phyloP scores from a whole-genome alignment of 495 filamentous ascomycete species.

The Trichocladium antarcticum region DNA sequence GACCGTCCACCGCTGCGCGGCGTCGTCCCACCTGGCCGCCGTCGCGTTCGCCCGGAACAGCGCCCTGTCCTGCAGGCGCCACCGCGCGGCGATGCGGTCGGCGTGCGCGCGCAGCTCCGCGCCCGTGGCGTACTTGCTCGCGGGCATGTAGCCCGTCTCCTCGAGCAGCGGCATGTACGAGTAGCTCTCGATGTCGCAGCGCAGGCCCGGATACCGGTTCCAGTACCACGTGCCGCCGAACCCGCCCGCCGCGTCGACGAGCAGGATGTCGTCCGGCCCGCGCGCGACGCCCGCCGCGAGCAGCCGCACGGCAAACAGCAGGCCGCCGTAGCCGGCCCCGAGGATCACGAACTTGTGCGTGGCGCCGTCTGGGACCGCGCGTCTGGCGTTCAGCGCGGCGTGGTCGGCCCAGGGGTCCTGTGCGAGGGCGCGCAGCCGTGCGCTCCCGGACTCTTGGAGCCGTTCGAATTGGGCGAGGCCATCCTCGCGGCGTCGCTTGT shows the following conservation, averaged over 20 bases:
- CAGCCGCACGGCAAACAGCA: slow-evolving; percentile 40
- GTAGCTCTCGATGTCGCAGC: slow-evolving; percentile 44
- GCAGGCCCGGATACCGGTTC: slow-evolving; percentile 44
- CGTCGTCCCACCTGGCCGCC: slow-evolving; percentile 36
- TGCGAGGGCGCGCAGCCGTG: slow-evolving; percentile 25
- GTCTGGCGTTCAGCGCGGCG: slow-evolving; percentile 27
- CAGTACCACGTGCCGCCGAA: slow-evolving; percentile 48
- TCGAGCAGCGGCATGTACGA: slow-evolving; percentile 48
- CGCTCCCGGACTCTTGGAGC: slow-evolving; percentile 21
- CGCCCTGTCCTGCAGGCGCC: slow-evolving; percentile 34
- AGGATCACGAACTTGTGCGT: slow-evolving; percentile 37
- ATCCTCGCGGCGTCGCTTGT: slow-evolving; percentile 37
- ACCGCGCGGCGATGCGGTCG: slow-evolving; percentile 32
- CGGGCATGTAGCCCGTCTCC: slow-evolving; percentile 48
- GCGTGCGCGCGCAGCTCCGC: slow-evolving; percentile 39
- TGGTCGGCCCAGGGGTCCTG: slow-evolving; percentile 41
- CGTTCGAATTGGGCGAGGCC: slow-evolving; percentile 34
- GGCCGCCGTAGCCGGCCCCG: slow-evolving; percentile 43
- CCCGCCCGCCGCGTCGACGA: slow-evolving; percentile 40
- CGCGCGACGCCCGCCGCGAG: slow-evolving; percentile 36
- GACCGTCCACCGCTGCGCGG: slow-evolving; percentile 32
- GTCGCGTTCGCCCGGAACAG: slow-evolving; percentile 37
- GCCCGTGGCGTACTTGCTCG: slow-evolving; percentile 34
- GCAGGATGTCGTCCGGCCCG: slow-evolving; percentile 34
- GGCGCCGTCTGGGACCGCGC: slow-evolving; percentile 19